Base-by-base conservation (phyloP, 2,329 filamentous ascomycete genomes). In the Aspergillus chevalieri region DNA sequence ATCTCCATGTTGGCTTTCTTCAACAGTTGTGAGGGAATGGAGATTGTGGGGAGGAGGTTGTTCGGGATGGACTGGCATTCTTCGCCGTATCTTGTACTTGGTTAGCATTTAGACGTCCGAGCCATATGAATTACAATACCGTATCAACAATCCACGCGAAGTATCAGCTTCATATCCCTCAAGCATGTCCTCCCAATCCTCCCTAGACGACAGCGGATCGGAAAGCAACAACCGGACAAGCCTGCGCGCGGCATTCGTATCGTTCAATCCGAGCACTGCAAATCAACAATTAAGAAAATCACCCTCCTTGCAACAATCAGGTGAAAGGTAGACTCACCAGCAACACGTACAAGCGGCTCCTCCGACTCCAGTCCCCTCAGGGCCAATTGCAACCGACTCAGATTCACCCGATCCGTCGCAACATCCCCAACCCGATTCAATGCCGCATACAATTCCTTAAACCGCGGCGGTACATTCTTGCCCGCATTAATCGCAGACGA, bases 201-300 rank as follows among this genome's bases (percentile, higher is more conserved):
- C 77, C 55, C 81, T 77, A 4, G 78, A 69, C 34, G 76, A 76
- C 55, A 91, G 68, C 4, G 87, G 85, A 65, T 91, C 87, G 2
- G 85, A 84, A 1, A 90, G 72, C 10, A 89, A 69, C 33, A 91
- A 73, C 39, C 83, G 80, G 43, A 90, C 77, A 7, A 96, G 74
- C 54, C 72, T 76, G 54, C 77, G 74, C 39, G 81, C 78, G 43
- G 75, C 73, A 17, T 65, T 62, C 50, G 74, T 71, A 53, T 76
- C 73, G 45, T 77, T 73, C 47, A 80, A 55, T 8, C 76, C 75
- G 17, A 81, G 69, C 3, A 81, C 76, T 76, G 54, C 26, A 30
- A 12, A 30, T 33, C 43, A 45, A 44, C 44, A 2, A 2, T 52
- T 28, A 49, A 44, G 26, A 17, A 3, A 6, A 46, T 17, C 8